Base-by-base conservation (phyloP, 2,329 filamentous ascomycete genomes). In the Metarhizium brunneum region DNA sequence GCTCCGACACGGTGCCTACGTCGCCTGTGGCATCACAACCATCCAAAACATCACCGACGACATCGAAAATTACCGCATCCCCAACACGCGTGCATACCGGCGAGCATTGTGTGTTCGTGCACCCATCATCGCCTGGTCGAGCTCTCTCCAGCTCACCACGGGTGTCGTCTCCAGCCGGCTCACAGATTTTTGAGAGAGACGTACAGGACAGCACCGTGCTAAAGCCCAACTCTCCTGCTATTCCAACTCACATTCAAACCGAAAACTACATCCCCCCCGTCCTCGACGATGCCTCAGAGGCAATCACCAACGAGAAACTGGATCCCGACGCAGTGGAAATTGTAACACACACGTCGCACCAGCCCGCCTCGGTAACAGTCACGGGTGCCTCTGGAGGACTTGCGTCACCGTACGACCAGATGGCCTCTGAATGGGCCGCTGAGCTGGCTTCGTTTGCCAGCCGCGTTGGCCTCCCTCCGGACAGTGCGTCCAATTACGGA, bases 211-310 rank as follows among this genome's bases (percentile, higher is more conserved):
- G 83, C 64, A 76, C 81, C 35, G 65, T 81, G 3, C 72, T 83
- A n/a, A 75, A 81, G 45, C 87, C 90, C 58, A 84, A 81, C 58
- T 92, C 89, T 3, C 86, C 89, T 1, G 88, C 90, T n/a, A 94
- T 96, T 59, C 92, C 92, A 3, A 85, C 88, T 7, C 92, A 97
- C 67, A 95, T 97, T 64, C 85, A 92, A 64, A 96, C 90, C 7
- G 92, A 97, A 70, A 92, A 97, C 73, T 83, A 92, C 68, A 96
- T 97, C 62, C 92, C 92, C 7, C 83, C 92, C 0, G 92, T 95
- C 13, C 79, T 97, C 50, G 90, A 96, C 68, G 92, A 92, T 53
- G 92, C 90, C 2, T 95, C 91, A 47, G 84, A 92, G 64, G 91
- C 92, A 56, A 96, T 97, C 65, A 96, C 92, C 13, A 90, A 96